Base-by-base conservation (phyloP, 2,329 filamentous ascomycete genomes). In the Bipolaris gigantea region DNA sequence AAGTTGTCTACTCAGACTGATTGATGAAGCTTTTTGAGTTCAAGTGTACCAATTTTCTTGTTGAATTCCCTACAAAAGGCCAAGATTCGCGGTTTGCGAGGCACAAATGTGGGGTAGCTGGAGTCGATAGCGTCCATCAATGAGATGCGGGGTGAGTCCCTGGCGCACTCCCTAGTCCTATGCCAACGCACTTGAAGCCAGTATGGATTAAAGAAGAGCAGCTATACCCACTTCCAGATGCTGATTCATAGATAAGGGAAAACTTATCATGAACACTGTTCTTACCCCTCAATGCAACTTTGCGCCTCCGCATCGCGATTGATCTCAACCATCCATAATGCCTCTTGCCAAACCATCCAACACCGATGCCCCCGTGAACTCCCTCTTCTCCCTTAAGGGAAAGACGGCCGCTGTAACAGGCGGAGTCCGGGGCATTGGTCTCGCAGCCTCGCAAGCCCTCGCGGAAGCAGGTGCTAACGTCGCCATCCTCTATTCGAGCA, bases 381-480 rank as follows among this genome's bases (percentile, higher is more conserved):
- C 53, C 5, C 48, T 57, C 33, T 63, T 63, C 50, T 60, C 54
- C 13, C 53, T 62, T 13, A 50, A 69, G 49, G 73, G 66, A 51
- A 75, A 75, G 58, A 70, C 72, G 8, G 70, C 75, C 27, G 64
- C 75, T 36, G 64, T 77, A 32, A 76, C 75, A 18, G 75, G 75
- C 38, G 75, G 73, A 18, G 72, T 70, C 8, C 74, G 85, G 60
- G 84, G 84, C 56, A 82, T 87, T 59, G 85, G 85, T 0, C 53
- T 60, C n/a, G 43, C 53, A 2, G 64, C 62, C 5, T 61, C 59
- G 11, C 55, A 59, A 42, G 64, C 56, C 11, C 62, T 71, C 43
- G 68, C 67, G 1, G 68, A 72, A 58, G 74, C 73, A 4, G 74
- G 74, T 10, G 74, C 74, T 10, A 73, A 76, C 42, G 73, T 77